Base-by-base conservation (phyloP, 306 rosid genomes). In the Acacia crassicarpa region DNA sequence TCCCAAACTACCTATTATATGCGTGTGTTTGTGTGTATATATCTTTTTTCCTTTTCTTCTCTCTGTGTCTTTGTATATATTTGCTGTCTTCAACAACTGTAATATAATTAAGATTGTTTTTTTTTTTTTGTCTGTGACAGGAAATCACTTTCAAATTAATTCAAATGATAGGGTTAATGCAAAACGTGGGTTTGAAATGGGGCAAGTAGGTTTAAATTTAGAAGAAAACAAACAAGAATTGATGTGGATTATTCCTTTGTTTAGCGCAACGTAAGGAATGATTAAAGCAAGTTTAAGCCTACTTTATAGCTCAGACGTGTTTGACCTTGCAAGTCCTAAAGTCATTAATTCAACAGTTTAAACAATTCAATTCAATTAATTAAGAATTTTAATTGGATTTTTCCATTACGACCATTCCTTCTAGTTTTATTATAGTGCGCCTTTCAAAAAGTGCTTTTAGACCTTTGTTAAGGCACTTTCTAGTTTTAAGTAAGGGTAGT, bases 51-150 rank as follows among this genome's bases (percentile, higher is more conserved):
- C 22, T 82, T 87, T 79, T 84, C 88, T 76, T 66, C 78, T 80
- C 74, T 59, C 48, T 82, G 76, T 79, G 84, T 72, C 86, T 79
- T 76, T 87, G 86, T 82, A 75, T 72, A 75, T 75, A 87, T 82
- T 84, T 77, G 84, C 82, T 87, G 88, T 87, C 84, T 82, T 87
- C 84, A 69, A 81, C 84, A 69, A 81, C 77, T 74, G 84, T 56
- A 58, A n/a, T 80, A 62, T 58, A 11, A 62, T 76, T 58, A 58
- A 58, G 5, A 58, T 22, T 8, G n/a, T 22, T 56, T 20, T n/a
- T 51, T 6, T 79, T 69, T 80, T 67, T 32, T 38, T 6, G 41
- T 27, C 63, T 13, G 27, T 30, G 65, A 61, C 73, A 70, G 45
- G 71, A 80, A 83, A 80, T 80, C 89, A 45, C 82, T 81, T 79